Conservation (phyloP, 2,329 filamentous ascomycete species). For the Paecilomyces sp. region DNA sequence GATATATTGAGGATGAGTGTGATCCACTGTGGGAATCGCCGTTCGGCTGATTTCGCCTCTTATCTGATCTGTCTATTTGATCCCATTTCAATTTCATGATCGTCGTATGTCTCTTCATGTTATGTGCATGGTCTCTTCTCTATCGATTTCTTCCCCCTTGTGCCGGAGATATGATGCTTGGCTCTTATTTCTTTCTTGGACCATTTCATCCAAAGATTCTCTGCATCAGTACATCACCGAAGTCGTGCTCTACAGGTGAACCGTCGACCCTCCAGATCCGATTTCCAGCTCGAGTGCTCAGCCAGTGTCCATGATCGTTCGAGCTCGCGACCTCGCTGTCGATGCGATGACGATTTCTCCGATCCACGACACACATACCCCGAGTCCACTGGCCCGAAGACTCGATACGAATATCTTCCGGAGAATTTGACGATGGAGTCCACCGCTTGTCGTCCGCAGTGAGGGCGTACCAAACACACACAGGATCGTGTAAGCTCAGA, state of each 20-base stretch:
- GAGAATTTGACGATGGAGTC: conserved; percentile 43
- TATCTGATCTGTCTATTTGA: not conserved
- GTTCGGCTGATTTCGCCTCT: not conserved
- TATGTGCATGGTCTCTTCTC: not conserved
- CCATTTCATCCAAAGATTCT: conserved; percentile 50
- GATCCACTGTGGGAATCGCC: not conserved
- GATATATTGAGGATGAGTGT: not conserved
- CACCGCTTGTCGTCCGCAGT: conserved; percentile 38
- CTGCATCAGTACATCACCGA: conserved; percentile 60
- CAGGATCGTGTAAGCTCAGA: conserved; percentile 67
- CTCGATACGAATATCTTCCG: conserved; percentile 83
- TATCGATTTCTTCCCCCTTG: not conserved
- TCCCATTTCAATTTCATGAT: not conserved
- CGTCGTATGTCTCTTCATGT: not conserved
- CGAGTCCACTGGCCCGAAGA: conserved; percentile 90
- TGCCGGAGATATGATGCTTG: not conserved
- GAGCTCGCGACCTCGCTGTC: conserved; percentile 50
- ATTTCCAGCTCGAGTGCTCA: conserved; percentile 68
- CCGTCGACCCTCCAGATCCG: conserved; percentile 65
- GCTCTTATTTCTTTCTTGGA: not conserved
- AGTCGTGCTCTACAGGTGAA: conserved; percentile 57
- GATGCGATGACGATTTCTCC: conserved; percentile 45
- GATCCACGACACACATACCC: conserved; percentile 82
- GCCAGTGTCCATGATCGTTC: conserved; percentile 70
- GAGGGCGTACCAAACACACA: conserved; percentile 73